Evolutionary conservation across 2,329 filamentous ascomycete species (phyloP).

Genomic region (Penicillium verrucosum): DNA sequence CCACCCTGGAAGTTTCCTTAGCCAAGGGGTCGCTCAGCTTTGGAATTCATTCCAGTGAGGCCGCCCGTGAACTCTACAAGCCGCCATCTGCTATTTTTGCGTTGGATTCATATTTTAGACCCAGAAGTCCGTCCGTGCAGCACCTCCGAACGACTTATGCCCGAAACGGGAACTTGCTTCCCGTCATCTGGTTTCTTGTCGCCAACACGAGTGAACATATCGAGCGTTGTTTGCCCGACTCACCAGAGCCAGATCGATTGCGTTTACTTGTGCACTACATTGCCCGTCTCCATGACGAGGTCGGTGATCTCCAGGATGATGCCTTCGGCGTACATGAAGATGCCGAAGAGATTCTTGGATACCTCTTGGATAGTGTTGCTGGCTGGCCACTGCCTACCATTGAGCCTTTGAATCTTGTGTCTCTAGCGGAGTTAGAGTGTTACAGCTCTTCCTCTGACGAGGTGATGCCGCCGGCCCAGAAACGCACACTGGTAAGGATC

Average conservation of each 20-base stretch:
- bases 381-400: conserved; percentile 40
- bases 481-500: conserved; percentile 33
- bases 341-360: conserved; percentile 38
- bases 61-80: conserved; percentile 33
- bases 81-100: conserved; percentile 42
- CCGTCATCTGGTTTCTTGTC: conserved; percentile 45
- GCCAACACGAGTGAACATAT: conserved; percentile 49
- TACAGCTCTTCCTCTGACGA: conserved; percentile 19
- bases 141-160: conserved; percentile 39
- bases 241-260: conserved; percentile 34
- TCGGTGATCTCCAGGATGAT: conserved; percentile 44
- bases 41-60: conserved; percentile 35
- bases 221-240: conserved; percentile 41
- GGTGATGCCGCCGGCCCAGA: conserved; percentile 21
- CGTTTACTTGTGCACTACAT: conserved; percentile 36
- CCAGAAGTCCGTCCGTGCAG: conserved; percentile 38
- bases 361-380: conserved; percentile 37
- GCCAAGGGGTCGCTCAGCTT: conserved; percentile 36
- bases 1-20: conserved; percentile 36
- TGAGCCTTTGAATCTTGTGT: conserved; percentile 37
- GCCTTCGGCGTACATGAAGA: conserved; percentile 41
- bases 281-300: conserved; percentile 31
- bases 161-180: conserved; percentile 36
- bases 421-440: conserved; percentile 26
- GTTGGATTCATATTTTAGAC: conserved; percentile 44